Evolutionary conservation across 75 land plant genomes (phyloP).

Genomic region (Pinus tabuliformis): DNA sequence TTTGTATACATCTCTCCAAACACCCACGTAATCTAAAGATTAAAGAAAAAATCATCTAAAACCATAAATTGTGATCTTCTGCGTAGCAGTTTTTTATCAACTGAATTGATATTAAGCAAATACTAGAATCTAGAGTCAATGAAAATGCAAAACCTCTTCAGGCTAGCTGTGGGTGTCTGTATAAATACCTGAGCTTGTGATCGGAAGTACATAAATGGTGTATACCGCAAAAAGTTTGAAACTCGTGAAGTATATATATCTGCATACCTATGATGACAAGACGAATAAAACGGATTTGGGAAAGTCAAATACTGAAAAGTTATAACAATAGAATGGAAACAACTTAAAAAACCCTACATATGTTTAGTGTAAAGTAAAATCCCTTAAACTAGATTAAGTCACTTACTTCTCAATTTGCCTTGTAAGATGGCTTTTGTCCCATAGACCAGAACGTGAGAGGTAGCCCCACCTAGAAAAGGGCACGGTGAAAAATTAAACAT

Average conservation of each 20-base stretch:
- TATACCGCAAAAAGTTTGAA: slow-evolving; percentile 86
- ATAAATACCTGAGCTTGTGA: slow-evolving; percentile 87
- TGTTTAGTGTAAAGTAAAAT: background rate
- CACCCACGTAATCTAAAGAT: background rate
- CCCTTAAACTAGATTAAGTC: background rate
- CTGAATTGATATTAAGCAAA: background rate
- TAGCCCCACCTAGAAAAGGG: slow-evolving; percentile 83
- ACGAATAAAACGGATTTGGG: background rate
- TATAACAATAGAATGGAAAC: background rate
- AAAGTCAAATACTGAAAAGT: background rate
- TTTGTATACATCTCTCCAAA: background rate
- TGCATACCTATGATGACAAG: slow-evolving; percentile 72
- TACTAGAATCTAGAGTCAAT: background rate
- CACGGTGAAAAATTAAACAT: background rate
- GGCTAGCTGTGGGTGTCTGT: background rate
- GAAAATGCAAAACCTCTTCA: background rate
- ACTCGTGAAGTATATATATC: slow-evolving; percentile 97
- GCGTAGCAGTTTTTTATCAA: background rate
- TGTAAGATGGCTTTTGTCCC: slow-evolving; percentile 98
- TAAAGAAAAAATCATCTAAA: background rate
- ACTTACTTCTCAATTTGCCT: slow-evolving; percentile 95
- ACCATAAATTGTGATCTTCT: background rate
- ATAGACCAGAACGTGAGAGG: slow-evolving; percentile 92
- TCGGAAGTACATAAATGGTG: slow-evolving; percentile 97
- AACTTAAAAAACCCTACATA: background rate